Conservation (phyloP, 2,329 filamentous ascomycete genomes). For the Penicillium aurantiogriseum region DNA sequence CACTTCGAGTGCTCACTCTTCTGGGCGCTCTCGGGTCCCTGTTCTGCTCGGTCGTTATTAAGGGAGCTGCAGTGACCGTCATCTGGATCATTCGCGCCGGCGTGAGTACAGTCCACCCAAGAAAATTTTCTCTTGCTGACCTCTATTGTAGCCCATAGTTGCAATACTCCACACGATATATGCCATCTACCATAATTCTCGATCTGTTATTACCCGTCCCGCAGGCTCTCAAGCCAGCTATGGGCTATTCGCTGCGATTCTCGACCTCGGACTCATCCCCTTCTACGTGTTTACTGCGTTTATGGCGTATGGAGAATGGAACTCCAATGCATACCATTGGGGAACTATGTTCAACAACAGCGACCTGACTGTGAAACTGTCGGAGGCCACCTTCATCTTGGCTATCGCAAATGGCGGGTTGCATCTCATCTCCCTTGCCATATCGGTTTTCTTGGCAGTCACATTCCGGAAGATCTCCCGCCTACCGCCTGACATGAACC, state of each 20-base stretch:
- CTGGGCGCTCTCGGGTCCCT: constrained; percentile 69
- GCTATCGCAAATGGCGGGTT: constrained; percentile 64
- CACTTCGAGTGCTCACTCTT: constrained; percentile 65
- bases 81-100: constrained; percentile 75
- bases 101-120: constrained; percentile 51
- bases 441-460: constrained; percentile 72
- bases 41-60: constrained; percentile 74
- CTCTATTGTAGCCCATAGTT: constrained; percentile 64
- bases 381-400: constrained; percentile 66
- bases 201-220: constrained; percentile 67
- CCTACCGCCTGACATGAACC: constrained; percentile 93
- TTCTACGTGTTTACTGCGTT: constrained; percentile 62
- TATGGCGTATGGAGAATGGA: constrained; percentile 53
- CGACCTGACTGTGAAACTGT: constrained; percentile 57
- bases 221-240: constrained; percentile 83
- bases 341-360: constrained; percentile 63
- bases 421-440: constrained; percentile 66
- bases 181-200: constrained; percentile 74
- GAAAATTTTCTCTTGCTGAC: constrained; percentile 1
- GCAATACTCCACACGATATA: constrained; percentile 72
- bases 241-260: constrained; percentile 74
- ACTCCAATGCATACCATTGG: constrained; percentile 56
- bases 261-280: constrained; percentile 66
- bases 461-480: constrained; percentile 78
- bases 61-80: constrained; percentile 61